Percentiles rank a stretch among this genome's conserved stretches.
Conservation (phyloP, 257 asterid species). For the Linaria vulgaris region DNA sequence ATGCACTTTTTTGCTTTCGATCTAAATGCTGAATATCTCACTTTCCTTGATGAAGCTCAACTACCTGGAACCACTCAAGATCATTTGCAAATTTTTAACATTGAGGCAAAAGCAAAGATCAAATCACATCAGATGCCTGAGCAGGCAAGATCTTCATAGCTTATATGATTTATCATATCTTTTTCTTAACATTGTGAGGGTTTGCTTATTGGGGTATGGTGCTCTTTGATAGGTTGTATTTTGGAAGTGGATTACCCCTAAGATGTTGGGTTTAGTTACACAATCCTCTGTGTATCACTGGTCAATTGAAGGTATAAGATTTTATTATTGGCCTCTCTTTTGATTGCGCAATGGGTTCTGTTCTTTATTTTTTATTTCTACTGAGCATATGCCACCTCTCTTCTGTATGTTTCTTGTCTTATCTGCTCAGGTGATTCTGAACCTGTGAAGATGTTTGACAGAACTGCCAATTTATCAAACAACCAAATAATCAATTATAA, state of each 20-base stretch:
- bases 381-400: neutral
- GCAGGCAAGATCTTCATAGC: slow-evolving; percentile 51
- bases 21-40: slow-evolving; percentile 24
- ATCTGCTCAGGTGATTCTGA: slow-evolving; percentile 71
- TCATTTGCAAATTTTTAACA: slow-evolving; percentile 93
- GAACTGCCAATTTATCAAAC: slow-evolving; percentile 84
- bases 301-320: slow-evolving; percentile 77
- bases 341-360: neutral
- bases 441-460: slow-evolving; percentile 83
- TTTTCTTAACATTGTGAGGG: neutral
- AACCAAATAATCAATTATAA: slow-evolving; percentile 88
- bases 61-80: slow-evolving; percentile 88
- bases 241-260: slow-evolving; percentile 93
- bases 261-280: slow-evolving; percentile 91
- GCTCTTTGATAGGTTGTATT: slow-evolving; percentile 61
- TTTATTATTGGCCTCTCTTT: neutral
- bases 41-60: slow-evolving; percentile 67
- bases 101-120: slow-evolving; percentile 84
- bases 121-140: slow-evolving; percentile 97
- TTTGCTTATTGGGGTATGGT: slow-evolving; percentile 8
- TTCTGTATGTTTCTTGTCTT: slow-evolving; percentile 13
- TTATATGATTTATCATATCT: neutral
- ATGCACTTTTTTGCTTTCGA: no score
- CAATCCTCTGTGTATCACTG: slow-evolving; percentile 90
- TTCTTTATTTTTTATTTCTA: neutral